Conservation (phyloP, 2,329 filamentous ascomycete genomes). For the Ambrosiella beaveri region DNA sequence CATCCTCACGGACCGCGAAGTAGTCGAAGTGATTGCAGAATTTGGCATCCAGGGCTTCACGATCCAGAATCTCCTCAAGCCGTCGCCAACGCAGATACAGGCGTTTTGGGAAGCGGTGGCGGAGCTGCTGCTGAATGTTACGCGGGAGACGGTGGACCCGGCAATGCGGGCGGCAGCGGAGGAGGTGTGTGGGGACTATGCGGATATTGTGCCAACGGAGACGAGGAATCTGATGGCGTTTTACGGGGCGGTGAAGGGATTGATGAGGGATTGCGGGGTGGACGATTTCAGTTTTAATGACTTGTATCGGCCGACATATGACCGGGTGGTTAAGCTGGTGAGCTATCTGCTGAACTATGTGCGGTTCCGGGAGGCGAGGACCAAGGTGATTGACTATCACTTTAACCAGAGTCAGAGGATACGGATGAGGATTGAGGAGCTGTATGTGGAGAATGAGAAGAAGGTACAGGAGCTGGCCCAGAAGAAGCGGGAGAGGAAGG, state of each 20-base stretch:
- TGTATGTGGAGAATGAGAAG: constrained; percentile 74
- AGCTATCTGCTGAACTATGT: constrained; percentile 99
- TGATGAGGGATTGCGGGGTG: constrained; percentile 78
- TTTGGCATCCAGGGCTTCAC: constrained; percentile 74
- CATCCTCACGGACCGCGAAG: constrained; percentile 55
- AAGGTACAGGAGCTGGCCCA: constrained; percentile 66
- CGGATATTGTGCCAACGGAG: constrained; percentile 71
- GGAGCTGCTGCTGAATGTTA: constrained; percentile 82
- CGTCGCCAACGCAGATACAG: constrained; percentile 85
- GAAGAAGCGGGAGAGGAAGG: constrained; percentile 61
- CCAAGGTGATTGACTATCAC: constrained; percentile 74
- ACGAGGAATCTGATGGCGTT: constrained; percentile 93
- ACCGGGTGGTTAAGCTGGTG: constrained; percentile 84
- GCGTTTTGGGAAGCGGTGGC: constrained; percentile 98
- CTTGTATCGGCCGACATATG: constrained; percentile 76
- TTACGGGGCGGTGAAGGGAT: constrained; percentile 63
- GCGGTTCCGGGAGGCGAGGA: constrained; percentile 86
- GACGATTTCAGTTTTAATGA: constrained; percentile 88
- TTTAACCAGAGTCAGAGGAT: constrained; percentile 80
- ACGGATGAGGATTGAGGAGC: constrained; percentile 70
- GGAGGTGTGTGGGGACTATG: constrained; percentile 66
- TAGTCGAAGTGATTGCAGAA: constrained; percentile 91
- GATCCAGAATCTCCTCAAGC: constrained; percentile 75
- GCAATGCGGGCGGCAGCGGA: constrained; percentile 87
- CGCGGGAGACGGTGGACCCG: constrained; percentile 81